These are phyloP conservation scores for Nicotiana paniculata DNA, from an alignment of 257 asterid genomes.

Conservation along the genomic window DNA sequence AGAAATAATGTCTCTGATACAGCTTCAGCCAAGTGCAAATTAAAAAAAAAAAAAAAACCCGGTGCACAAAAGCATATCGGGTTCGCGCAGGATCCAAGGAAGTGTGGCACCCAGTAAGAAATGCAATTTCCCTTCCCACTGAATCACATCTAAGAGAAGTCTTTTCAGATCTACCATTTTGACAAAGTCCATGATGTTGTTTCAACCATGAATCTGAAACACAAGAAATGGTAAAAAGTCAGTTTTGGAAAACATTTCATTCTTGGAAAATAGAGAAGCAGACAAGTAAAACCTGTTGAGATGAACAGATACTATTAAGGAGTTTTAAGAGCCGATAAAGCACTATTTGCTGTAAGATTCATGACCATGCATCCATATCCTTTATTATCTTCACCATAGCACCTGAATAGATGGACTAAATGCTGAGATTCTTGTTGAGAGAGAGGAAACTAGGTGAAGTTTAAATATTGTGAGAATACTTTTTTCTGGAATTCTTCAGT, in stretches of 20 bases:
- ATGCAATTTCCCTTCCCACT: neutral
- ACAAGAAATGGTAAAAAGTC: neutral
- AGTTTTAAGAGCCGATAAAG: neutral
- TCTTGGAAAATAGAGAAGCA: neutral
- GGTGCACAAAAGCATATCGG: no score
- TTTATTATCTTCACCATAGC: no score
- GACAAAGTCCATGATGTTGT: neutral
- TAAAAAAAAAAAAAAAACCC: no score
- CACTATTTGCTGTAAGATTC: neutral
- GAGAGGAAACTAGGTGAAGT: neutral
- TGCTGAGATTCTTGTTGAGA: no score
- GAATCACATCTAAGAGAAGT: neutral
- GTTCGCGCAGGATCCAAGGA: fast-evolving
- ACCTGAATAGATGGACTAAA: no score
- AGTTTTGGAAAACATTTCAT: neutral
- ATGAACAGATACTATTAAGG: neutral
- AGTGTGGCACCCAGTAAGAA: neutral
- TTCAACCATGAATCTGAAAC: neutral
- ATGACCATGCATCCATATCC: no score
- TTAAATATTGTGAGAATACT: neutral
- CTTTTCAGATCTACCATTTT: no score
- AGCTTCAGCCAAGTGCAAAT: neutral
- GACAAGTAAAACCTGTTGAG: neutral
- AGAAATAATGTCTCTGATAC: neutral
- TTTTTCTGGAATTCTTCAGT: no score